These are phyloP conservation scores for Talaromyces sp. DNA, from an alignment of 2,329 filamentous ascomycete species.

Conservation along the genomic window DNA sequence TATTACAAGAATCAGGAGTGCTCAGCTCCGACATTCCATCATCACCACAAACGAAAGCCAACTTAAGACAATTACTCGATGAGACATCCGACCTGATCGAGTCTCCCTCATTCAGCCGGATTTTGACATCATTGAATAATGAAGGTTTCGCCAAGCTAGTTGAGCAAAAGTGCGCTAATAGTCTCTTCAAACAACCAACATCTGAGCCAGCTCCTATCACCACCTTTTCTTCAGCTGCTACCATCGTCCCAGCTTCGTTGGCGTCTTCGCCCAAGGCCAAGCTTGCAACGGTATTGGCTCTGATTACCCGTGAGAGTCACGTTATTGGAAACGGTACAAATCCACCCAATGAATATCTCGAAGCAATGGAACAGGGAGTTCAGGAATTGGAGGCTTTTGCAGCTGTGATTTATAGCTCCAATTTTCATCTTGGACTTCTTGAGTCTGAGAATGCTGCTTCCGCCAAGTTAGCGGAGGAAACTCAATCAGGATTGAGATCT, in stretches of 20 bases:
- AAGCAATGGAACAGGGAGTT: conserved; percentile 44
- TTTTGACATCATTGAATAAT: conserved; percentile 82
- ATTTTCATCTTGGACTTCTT: conserved; percentile 40
- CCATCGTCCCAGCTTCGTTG: conserved; percentile 33
- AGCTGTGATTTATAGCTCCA: conserved; percentile 49
- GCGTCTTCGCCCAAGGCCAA: conserved; percentile 57
- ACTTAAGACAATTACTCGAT: conserved; percentile 80
- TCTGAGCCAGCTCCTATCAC: conserved; percentile 44
- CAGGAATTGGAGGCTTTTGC: conserved; percentile 49
- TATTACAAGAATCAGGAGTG: conserved; percentile 83
- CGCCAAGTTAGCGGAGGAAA: conserved; percentile 17
- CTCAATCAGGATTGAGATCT: conserved; percentile 23
- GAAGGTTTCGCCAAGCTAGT: conserved; percentile 80
- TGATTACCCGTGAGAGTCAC: conserved; percentile 87
- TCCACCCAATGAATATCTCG: conserved; percentile 46
- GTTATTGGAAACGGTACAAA: conserved; percentile 70
- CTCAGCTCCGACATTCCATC: conserved; percentile 40
- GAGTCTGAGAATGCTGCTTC: conserved; percentile 21
- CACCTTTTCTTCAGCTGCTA: conserved; percentile 44
- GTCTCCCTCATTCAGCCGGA: conserved; percentile 83
- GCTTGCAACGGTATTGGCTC: conserved; percentile 83
- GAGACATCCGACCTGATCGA: conserved; percentile 96
- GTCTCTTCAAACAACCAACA: conserved; percentile 64
- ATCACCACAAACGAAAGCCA: conserved; percentile 38
- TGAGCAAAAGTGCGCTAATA: conserved; percentile 73